Percentiles rank a stretch among this genome's conserved stretches.
These are phyloP conservation scores for Penicillium ochrochloron DNA, from an alignment of 495 filamentous ascomycete genomes.

Conservation along the genomic window DNA sequence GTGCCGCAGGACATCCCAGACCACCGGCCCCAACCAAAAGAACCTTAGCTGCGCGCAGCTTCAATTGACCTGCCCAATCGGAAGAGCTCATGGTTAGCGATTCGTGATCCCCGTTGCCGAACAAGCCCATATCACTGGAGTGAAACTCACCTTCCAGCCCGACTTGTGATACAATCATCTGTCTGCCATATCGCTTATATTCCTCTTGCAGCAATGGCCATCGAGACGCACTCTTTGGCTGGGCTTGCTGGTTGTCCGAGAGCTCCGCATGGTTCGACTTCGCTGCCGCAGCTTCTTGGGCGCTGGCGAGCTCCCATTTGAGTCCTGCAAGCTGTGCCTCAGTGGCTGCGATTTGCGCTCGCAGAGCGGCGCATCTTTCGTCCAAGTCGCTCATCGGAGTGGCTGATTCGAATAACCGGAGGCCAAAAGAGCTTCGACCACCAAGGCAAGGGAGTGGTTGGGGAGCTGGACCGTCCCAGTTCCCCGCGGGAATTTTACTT, in stretches of 20 bases:
- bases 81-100: neutral
- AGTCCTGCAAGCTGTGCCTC: slow-evolving; percentile 43
- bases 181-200: slow-evolving; percentile 85
- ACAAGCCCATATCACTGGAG: neutral
- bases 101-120: neutral
- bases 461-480: neutral
- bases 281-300: slow-evolving; percentile 39
- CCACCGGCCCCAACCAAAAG: slow-evolving; percentile 93
- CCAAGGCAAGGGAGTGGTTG: neutral
- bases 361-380: slow-evolving; percentile 43
- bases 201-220: slow-evolving; percentile 71
- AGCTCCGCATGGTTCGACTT: slow-evolving; percentile 13
- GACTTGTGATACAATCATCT: slow-evolving; percentile 87
- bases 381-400: slow-evolving; percentile 31
- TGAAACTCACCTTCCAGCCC: slow-evolving; percentile 69
- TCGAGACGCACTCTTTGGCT: slow-evolving; percentile 30
- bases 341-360: slow-evolving; percentile 45
- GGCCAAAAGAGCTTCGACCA: no score
- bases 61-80: slow-evolving; percentile 69
- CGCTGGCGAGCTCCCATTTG: slow-evolving; percentile 42
- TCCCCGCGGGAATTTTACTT: slow-evolving; percentile 15
- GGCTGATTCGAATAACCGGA: neutral
- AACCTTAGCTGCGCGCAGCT: slow-evolving; percentile 69
- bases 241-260: slow-evolving; percentile 6
- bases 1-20: slow-evolving; percentile 86